phyloP scores from a whole-genome alignment of 176 grass and related monocot species.

The Carex myosuroides region DNA sequence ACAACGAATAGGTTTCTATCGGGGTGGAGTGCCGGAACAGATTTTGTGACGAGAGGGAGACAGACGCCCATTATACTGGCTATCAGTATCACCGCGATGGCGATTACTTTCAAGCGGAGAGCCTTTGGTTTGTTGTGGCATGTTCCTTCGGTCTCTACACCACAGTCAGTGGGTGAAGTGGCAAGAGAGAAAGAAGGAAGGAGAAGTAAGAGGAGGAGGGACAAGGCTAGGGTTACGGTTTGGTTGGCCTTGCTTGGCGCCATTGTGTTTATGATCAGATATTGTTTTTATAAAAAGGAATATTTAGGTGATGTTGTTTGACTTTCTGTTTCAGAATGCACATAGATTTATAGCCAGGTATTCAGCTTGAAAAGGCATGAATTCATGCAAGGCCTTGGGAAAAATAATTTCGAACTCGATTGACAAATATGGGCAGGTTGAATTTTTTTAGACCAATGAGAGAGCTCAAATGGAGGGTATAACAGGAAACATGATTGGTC shows the following conservation, averaged over 20 bases:
- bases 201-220: background rate
- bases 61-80: constrained; percentile 43
- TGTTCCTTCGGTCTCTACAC: background rate
- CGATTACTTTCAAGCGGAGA: constrained; percentile 51
- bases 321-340: background rate
- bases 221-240: constrained; percentile 14
- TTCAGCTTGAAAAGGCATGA: background rate
- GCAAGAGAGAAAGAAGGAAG: constrained; percentile 14
- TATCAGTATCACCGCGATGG: constrained; percentile 50
- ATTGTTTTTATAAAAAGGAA: background rate
- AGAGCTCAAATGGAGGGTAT: background rate
- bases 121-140: constrained; percentile 39
- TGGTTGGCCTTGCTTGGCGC: background rate
- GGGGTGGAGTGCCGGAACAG: constrained; percentile 43
- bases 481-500: background rate
- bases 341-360: constrained; percentile 10
- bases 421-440: constrained; percentile 5
- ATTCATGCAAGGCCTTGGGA: background rate
- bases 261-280: background rate
- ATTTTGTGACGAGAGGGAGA: constrained; percentile 59
- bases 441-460: background rate
- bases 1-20: constrained; percentile 59
- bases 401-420: background rate
- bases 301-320: background rate
- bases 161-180: background rate